Evolutionary conservation across 2,329 filamentous ascomycete species (phyloP).

Genomic region (Hypoxylon sp.): DNA sequence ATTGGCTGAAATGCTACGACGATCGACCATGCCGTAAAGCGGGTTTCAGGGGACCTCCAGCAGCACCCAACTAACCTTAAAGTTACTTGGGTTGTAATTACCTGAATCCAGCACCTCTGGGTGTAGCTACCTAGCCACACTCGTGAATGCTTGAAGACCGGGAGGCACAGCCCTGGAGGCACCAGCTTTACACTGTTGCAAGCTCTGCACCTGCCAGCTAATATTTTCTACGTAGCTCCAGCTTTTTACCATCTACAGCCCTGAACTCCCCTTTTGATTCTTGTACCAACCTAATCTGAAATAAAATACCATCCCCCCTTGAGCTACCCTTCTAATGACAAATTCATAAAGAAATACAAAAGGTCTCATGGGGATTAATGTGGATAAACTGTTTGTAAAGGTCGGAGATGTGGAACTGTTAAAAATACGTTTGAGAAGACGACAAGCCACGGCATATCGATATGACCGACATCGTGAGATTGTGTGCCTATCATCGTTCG

Average conservation of each 20-base stretch:
- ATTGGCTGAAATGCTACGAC: slow-evolving; percentile 35
- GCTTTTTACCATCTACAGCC: slow-evolving; percentile 16
- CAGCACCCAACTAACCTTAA: slow-evolving; percentile 15
- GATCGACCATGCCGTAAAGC: slow-evolving; percentile 34
- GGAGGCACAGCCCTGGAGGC: neutral
- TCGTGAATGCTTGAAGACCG: slow-evolving; percentile 6
- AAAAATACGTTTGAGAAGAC: neutral
- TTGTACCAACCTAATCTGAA: slow-evolving; percentile 7
- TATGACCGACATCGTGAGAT: slow-evolving; percentile 15
- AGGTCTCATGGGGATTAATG: slow-evolving; percentile 14
- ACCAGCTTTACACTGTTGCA: slow-evolving; percentile 6
- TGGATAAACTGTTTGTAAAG: slow-evolving; percentile 23
- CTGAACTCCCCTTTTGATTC: slow-evolving; percentile 17
- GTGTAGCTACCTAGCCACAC: slow-evolving; percentile 14
- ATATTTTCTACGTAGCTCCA: neutral
- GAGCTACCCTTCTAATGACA: slow-evolving; percentile 2
- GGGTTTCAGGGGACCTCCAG: slow-evolving; percentile 38
- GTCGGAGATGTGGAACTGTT: slow-evolving; percentile 13
- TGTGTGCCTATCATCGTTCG: slow-evolving; percentile 3
- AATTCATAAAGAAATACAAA: slow-evolving; percentile 1
- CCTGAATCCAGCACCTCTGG: slow-evolving; percentile 10
- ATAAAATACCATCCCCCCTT: slow-evolving; percentile 19
- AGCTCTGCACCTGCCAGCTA: slow-evolving; percentile 5
- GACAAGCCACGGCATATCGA: slow-evolving; percentile 13
- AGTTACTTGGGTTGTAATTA: slow-evolving; percentile 4